Percentiles rank a stretch among this genome's conserved stretches.
Conservation (phyloP, 768 basidiomycete genomes). For the Mycena leptocephala region DNA sequence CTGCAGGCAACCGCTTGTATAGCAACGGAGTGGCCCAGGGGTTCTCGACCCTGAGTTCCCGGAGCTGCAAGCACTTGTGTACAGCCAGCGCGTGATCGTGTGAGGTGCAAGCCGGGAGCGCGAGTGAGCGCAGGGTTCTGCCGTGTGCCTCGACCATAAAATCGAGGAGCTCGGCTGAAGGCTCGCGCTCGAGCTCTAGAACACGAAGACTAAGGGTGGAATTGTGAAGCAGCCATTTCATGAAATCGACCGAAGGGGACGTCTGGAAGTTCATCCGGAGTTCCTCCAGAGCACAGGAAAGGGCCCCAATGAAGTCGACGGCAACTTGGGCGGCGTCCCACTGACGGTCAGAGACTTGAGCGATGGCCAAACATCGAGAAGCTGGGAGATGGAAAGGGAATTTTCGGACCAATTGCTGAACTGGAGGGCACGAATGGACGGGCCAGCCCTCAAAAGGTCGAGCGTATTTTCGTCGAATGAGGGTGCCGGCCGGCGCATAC, state of each 20-base stretch:
- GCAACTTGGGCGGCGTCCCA: slow-evolving; percentile 70
- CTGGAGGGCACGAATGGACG: slow-evolving; percentile 66
- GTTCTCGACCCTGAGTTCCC: slow-evolving; percentile 72
- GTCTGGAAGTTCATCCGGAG: slow-evolving; percentile 78
- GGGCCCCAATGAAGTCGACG: slow-evolving; percentile 59
- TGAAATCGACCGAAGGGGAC: slow-evolving; percentile 74
- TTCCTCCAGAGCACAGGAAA: slow-evolving; percentile 65
- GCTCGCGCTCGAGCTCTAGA: slow-evolving; percentile 76
- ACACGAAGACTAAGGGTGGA: slow-evolving; percentile 65
- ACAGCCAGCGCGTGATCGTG: slow-evolving; percentile 64
- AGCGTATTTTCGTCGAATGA: slow-evolving; percentile 70
- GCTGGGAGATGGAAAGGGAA: slow-evolving; percentile 68
- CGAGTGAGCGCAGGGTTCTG: slow-evolving; percentile 66
- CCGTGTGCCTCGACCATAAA: slow-evolving; percentile 68
- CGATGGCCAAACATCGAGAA: slow-evolving; percentile 76
- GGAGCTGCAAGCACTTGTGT: slow-evolving; percentile 65
- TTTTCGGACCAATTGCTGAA: slow-evolving; percentile 85
- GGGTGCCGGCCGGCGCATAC: slow-evolving; percentile 67
- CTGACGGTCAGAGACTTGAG: slow-evolving; percentile 71
- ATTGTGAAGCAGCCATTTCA: slow-evolving; percentile 79
- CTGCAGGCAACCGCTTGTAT: slow-evolving; percentile 65
- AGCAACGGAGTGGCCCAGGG: slow-evolving; percentile 62
- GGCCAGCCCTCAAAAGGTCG: slow-evolving; percentile 68
- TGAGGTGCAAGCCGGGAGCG: slow-evolving; percentile 70
- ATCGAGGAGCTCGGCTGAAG: slow-evolving; percentile 69